Conservation (phyloP, 805 yeast genomes). For the Candida nitratophila region DNA sequence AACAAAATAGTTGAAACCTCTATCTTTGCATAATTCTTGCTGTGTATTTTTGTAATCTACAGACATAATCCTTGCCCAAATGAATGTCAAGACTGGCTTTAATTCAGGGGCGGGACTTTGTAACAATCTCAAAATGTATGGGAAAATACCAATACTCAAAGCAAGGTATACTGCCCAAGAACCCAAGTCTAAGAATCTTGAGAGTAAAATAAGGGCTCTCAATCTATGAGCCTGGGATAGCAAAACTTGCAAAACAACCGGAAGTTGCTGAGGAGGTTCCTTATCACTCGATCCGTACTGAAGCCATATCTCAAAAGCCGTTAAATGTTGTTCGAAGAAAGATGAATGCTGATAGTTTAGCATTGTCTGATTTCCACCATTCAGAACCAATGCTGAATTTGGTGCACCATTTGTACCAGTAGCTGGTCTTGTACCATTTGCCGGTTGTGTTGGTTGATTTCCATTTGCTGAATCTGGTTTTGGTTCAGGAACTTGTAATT, state of each 20-base stretch:
- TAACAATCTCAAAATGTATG: conserved; percentile 80
- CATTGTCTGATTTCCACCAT: conserved; percentile 7
- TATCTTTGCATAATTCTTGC: conserved; percentile 85
- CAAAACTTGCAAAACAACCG: conserved; percentile 87
- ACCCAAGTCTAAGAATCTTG: conserved; percentile 85
- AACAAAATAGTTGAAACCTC: conserved; percentile 82
- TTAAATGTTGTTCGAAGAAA: conserved; percentile 91
- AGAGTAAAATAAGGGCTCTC: conserved; percentile 75
- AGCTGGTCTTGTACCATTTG: not conserved
- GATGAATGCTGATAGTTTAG: conserved; percentile 79
- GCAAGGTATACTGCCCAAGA: conserved; percentile 97
- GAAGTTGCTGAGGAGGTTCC: conserved; percentile 90
- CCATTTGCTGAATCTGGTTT: not conserved
- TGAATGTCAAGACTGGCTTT: conserved; percentile 88
- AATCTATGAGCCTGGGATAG: conserved; percentile 91
- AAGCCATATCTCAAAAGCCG: conserved; percentile 95
- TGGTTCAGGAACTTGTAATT: conserved; percentile 19
- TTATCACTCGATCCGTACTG: conserved; percentile 80
- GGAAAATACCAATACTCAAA: conserved; percentile 90
- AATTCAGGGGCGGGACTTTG: conserved; percentile 95
- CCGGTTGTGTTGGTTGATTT: not conserved
- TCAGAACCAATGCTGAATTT: not conserved
- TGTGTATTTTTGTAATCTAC: conserved; percentile 88
- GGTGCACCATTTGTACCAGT: conserved; percentile 2
- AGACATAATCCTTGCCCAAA: conserved; percentile 97